phyloP scores from a whole-genome alignment of 1,284 basidiomycete genomes.

The Tilletia walkeri region DNA sequence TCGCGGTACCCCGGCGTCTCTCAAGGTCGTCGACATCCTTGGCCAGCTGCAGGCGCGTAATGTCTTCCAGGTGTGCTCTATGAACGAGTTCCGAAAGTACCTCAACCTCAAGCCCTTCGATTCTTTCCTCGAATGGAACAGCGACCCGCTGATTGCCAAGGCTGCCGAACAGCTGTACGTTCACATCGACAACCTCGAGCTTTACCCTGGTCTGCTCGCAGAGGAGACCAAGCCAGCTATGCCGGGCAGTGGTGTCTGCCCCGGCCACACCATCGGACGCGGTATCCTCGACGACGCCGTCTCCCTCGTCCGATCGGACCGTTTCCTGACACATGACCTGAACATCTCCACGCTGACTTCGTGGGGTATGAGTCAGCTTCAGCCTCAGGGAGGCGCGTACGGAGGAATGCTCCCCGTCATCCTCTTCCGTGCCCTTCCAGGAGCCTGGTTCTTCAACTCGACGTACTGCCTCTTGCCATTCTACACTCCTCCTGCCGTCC shows the following conservation, averaged over 20 bases:
- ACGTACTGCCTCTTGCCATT: slow-evolving; percentile 82
- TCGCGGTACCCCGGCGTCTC: slow-evolving; percentile 69
- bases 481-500: slow-evolving; percentile 63
- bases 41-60: slow-evolving; percentile 71
- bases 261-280: slow-evolving; percentile 80
- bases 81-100: slow-evolving; percentile 76
- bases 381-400: slow-evolving; percentile 56
- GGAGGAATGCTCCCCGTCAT: slow-evolving; percentile 60
- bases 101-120: slow-evolving; percentile 33
- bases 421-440: slow-evolving; percentile 70
- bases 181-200: slow-evolving; percentile 71
- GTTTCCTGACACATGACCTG: slow-evolving; percentile 78
- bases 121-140: slow-evolving; percentile 77
- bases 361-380: slow-evolving; percentile 44
- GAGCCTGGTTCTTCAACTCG: slow-evolving; percentile 55
- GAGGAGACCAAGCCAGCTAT: slow-evolving; percentile 75
- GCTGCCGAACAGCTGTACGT: slow-evolving; percentile 66
- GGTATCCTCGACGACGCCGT: slow-evolving; percentile 86
- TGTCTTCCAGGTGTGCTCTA: slow-evolving; percentile 75
- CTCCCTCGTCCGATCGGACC: slow-evolving; percentile 75
- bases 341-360: slow-evolving; percentile 73
- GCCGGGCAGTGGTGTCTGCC: slow-evolving; percentile 70
- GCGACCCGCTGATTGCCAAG: slow-evolving; percentile 68
- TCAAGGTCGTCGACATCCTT: slow-evolving; percentile 78
- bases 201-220: slow-evolving; percentile 63